phyloP scores from a whole-genome alignment of 1,139 yeast genomes.

The Suhomyces terraborum region DNA sequence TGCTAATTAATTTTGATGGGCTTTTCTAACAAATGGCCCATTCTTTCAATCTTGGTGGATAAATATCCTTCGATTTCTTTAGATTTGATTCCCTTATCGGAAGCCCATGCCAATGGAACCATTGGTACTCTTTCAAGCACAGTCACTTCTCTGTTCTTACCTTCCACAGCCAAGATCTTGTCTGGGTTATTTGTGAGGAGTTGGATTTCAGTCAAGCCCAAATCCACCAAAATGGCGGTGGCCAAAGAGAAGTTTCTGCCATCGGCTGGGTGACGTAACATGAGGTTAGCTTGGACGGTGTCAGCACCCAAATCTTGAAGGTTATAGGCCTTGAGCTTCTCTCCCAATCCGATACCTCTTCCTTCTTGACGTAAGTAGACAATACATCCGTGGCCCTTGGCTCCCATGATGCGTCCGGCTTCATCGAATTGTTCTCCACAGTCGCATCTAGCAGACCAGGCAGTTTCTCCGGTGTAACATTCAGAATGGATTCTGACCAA shows the following conservation, averaged over 20 bases:
- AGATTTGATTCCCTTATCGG: slow-evolving; percentile 67
- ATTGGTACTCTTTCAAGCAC: slow-evolving; percentile 91
- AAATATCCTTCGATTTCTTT: slow-evolving; percentile 90
- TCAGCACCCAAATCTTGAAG: slow-evolving; percentile 98
- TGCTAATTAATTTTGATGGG: slow-evolving; percentile 42
- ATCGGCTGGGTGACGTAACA: slow-evolving; percentile 96
- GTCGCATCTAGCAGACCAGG: slow-evolving; percentile 98
- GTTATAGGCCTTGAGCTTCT: slow-evolving; percentile 94
- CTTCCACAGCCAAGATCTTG: slow-evolving; percentile 92
- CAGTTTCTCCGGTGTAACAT: slow-evolving; percentile 98
- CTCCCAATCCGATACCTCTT: slow-evolving; percentile 96
- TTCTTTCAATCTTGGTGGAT: slow-evolving; percentile 89
- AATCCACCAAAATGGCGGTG: slow-evolving; percentile 84
- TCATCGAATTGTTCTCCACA: slow-evolving; percentile 99
- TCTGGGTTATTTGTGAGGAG: slow-evolving; percentile 95
- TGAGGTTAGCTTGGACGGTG: slow-evolving; percentile 92
- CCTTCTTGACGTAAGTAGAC: slow-evolving; percentile 98
- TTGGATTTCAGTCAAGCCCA: slow-evolving; percentile 72
- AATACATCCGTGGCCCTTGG: slow-evolving; percentile 85
- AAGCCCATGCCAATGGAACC: slow-evolving; percentile 91
- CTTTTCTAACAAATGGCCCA: slow-evolving; percentile 87
- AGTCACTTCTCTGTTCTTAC: slow-evolving; percentile 65
- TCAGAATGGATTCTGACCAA: slow-evolving; percentile 85
- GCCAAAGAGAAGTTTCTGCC: slow-evolving; percentile 92
- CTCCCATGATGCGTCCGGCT: slow-evolving; percentile 92